A percentile compares a stretch with the other conserved stretches of the same genome.
Evolutionary conservation across 805 yeast genomes (phyloP).

Genomic region (Ogataea polymorpha): DNA sequence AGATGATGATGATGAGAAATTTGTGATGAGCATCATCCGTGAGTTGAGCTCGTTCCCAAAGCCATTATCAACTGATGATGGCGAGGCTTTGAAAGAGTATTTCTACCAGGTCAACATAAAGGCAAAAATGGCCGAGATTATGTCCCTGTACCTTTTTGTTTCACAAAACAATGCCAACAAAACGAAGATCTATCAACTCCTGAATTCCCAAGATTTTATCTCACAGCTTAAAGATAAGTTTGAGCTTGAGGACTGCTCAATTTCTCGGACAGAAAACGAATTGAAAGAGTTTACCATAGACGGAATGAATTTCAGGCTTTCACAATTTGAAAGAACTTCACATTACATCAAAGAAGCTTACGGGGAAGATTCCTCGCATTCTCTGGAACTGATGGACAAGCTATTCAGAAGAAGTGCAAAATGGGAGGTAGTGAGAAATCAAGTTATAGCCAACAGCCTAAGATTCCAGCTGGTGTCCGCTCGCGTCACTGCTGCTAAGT

Average conservation of each 20-base stretch:
- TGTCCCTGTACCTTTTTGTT: constrained; percentile 68
- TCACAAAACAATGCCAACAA: constrained; percentile 43
- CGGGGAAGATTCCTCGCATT: constrained; percentile 54
- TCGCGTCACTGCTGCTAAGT: constrained; percentile 65
- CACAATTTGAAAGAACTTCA: constrained; percentile 50
- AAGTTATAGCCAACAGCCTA: constrained; percentile 55
- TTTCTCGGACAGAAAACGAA: constrained; percentile 32
- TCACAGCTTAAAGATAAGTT: constrained; percentile 41
- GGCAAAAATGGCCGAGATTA: constrained; percentile 69
- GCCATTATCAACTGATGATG: constrained; percentile 17
- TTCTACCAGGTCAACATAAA: constrained; percentile 57
- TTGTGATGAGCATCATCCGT: constrained; percentile 41
- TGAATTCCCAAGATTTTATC: constrained; percentile 27
- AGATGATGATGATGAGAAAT: constrained; percentile 46
- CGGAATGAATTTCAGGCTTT: constrained; percentile 42
- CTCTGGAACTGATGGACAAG: constrained; percentile 59
- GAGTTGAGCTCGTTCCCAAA: constrained; percentile 26
- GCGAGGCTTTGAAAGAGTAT: constrained; percentile 31
- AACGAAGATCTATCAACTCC: constrained; percentile 33
- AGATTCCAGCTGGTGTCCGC: constrained; percentile 62
- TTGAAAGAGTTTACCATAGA: constrained; percentile 43
- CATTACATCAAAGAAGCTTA: constrained; percentile 44
- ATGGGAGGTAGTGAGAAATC: constrained; percentile 50
- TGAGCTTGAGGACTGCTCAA: constrained; percentile 23
- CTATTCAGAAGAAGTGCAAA: constrained; percentile 43